Evolutionary conservation across 176 grass and related monocot genomes (phyloP).

Genomic region (Zoysia japonica): DNA sequence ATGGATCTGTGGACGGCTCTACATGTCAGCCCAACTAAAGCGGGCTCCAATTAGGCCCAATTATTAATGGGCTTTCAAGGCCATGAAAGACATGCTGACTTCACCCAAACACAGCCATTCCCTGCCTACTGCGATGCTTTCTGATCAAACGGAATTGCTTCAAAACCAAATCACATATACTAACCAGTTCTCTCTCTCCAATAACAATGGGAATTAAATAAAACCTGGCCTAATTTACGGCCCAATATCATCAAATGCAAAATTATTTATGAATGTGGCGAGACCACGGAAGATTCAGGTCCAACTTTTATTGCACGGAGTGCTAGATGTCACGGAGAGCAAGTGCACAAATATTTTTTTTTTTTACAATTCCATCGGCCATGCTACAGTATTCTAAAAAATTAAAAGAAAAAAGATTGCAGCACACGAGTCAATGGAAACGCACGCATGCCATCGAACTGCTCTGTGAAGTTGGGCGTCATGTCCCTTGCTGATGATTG

Average conservation of each 20-base stretch:
- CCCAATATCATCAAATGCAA: background rate
- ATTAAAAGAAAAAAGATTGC: background rate
- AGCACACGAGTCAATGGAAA: background rate
- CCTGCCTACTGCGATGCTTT: background rate
- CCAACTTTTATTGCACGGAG: background rate
- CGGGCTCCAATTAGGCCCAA: background rate
- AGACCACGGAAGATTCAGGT: background rate
- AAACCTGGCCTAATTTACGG: background rate
- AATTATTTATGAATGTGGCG: background rate
- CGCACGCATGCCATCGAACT: background rate
- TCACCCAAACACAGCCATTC: no score
- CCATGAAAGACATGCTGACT: background rate
- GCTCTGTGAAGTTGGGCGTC: background rate
- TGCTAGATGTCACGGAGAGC: background rate
- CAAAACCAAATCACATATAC: background rate
- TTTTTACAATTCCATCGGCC: background rate
- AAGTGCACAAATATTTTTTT: background rate
- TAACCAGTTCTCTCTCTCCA: background rate
- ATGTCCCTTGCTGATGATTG: background rate
- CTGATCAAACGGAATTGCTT: background rate
- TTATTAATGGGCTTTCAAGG: background rate
- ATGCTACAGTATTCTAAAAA: background rate
- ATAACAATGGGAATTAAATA: background rate
- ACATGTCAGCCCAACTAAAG: background rate
- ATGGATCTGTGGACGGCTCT: background rate